phyloP scores from a whole-genome alignment of 371 early-diverging fungal species.

The Mucor circinelloides region DNA sequence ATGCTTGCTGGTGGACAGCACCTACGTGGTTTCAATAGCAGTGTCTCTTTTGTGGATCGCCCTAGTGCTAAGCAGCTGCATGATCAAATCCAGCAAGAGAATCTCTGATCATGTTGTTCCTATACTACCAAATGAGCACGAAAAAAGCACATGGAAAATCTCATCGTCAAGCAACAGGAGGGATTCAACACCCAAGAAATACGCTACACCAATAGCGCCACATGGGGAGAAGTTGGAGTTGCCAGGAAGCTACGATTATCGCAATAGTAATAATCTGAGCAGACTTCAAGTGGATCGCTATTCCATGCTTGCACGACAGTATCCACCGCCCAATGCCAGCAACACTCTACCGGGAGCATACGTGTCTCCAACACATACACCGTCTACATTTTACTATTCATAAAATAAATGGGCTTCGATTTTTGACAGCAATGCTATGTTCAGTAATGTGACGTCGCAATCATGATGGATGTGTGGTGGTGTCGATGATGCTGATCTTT shows the following conservation, averaged over 20 bases:
- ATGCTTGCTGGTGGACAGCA: slow-evolving; percentile 13
- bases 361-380: neutral
- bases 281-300: neutral
- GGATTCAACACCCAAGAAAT: slow-evolving; percentile 1
- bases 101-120: neutral
- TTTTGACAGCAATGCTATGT: neutral
- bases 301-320: neutral
- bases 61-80: neutral
- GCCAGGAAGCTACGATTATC: slow-evolving; percentile 10
- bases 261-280: neutral
- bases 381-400: neutral
- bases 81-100: neutral
- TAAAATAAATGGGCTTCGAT: neutral
- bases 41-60: slow-evolving; percentile 13
- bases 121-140: neutral
- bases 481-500: neutral
- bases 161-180: neutral
- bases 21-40: neutral
- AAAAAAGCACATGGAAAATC: neutral
- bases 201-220: slow-evolving; percentile 4
- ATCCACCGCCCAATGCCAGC: neutral
- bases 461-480: neutral
- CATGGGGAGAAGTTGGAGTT: slow-evolving; percentile 3
- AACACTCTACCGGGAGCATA: neutral
- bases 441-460: neutral